A percentile compares a stretch with the other conserved stretches of the same genome.
phyloP scores from a whole-genome alignment of 1,139 yeast species.

The Nakaseomyces delphensis region DNA sequence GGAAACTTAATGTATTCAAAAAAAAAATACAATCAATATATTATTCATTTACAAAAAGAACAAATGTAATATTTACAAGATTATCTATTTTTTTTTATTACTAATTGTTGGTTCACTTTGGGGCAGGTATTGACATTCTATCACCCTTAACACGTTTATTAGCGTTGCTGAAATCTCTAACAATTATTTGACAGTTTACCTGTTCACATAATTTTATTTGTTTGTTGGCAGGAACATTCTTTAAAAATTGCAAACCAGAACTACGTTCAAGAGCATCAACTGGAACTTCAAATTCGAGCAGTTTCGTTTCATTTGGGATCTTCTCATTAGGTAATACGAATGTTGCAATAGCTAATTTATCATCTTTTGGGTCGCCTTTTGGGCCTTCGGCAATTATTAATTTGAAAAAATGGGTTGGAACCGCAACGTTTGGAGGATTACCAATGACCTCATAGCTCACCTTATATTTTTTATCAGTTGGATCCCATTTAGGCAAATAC shows the following conservation, averaged over 20 bases:
- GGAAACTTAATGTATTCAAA: no score
- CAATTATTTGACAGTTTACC: slow-evolving; percentile 67
- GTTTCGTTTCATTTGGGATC: slow-evolving; percentile 61
- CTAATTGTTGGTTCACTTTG: no score
- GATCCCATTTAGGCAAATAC: slow-evolving; percentile 68
- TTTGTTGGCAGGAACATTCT: slow-evolving; percentile 52
- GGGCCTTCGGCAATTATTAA: slow-evolving; percentile 73
- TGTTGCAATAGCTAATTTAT: slow-evolving; percentile 70
- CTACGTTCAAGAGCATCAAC: slow-evolving; percentile 80
- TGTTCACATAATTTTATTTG: slow-evolving; percentile 70
- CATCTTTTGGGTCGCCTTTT: slow-evolving; percentile 31
- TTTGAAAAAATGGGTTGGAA: slow-evolving; percentile 95
- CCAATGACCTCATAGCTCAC: slow-evolving; percentile 92
- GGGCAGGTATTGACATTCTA: slow-evolving; percentile 32
- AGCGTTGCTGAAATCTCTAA: slow-evolving; percentile 67
- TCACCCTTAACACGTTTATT: slow-evolving; percentile 17
- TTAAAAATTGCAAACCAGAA: slow-evolving; percentile 74
- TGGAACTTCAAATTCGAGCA: slow-evolving; percentile 77
- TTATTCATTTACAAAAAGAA: not conserved
- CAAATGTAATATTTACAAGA: not conserved
- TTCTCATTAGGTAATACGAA: slow-evolving; percentile 83
- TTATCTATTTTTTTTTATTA: not conserved
- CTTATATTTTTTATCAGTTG: slow-evolving; percentile 67
- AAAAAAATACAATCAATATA: no score
- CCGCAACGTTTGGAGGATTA: slow-evolving; percentile 92